Evolutionary conservation across 768 basidiomycete species (phyloP).

Genomic region (Rhizopogon rudus): DNA sequence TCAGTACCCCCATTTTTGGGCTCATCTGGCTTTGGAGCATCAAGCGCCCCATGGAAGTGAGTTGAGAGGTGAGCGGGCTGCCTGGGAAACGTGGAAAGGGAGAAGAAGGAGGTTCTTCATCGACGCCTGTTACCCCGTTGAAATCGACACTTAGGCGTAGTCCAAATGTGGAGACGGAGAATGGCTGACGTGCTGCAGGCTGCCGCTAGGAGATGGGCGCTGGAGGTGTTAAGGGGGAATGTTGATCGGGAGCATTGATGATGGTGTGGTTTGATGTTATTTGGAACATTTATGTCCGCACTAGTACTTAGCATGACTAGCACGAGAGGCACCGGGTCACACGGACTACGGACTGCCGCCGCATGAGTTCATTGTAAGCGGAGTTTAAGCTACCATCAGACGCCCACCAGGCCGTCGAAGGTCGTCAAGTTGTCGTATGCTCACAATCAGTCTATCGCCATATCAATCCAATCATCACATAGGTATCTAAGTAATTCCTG

Average conservation of each 20-base stretch:
- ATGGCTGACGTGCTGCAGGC: constrained; percentile 10
- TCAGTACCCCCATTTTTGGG: constrained; percentile 76
- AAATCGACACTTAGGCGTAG: background rate
- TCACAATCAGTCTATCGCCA: too few species aligned
- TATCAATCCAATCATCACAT: too few species aligned
- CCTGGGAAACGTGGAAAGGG: constrained; percentile 14
- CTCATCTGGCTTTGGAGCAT: constrained; percentile 89
- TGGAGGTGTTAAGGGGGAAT: constrained; percentile 17
- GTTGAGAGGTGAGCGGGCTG: constrained; percentile 72
- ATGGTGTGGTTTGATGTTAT: background rate
- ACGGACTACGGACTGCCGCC: too few species aligned
- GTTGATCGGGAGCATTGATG: constrained; percentile 12
- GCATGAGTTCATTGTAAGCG: too few species aligned
- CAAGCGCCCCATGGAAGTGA: constrained; percentile 70
- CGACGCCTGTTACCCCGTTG: background rate
- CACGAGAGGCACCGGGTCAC: too few species aligned
- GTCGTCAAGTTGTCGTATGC: too few species aligned
- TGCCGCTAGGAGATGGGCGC: constrained; percentile 19
- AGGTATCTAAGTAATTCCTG: too few species aligned
- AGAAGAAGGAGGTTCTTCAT: background rate
- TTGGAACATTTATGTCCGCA: background rate
- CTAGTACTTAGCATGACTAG: too few species aligned
- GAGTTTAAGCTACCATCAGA: too few species aligned
- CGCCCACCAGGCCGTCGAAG: too few species aligned
- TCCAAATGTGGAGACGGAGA: constrained; percentile 1